Conservation (phyloP, 441 rosid genomes). For the Aleurites moluccanus region DNA sequence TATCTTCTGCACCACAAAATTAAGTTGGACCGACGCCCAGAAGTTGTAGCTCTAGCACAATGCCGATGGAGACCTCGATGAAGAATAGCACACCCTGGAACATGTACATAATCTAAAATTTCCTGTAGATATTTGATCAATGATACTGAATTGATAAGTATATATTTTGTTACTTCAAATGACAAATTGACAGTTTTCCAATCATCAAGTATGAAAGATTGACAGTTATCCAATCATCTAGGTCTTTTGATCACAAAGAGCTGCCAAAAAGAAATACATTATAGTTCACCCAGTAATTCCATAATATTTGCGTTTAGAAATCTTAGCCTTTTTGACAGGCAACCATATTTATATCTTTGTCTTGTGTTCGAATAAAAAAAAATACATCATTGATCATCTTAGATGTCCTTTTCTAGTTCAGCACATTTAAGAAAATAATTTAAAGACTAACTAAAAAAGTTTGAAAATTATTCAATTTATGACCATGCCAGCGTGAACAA, state of each 20-base stretch:
- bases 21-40: constrained; percentile 71
- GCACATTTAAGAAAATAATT: background rate
- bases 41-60: constrained; percentile 88
- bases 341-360: background rate
- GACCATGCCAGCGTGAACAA: background rate
- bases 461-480: background rate
- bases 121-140: constrained; percentile 44
- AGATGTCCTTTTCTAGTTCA: constrained; percentile 8
- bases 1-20: constrained; percentile 95
- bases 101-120: constrained; percentile 59
- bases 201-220: too few species aligned
- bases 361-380: background rate
- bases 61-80: constrained; percentile 89
- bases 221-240: too few species aligned
- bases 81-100: constrained; percentile 75
- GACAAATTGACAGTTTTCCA: background rate
- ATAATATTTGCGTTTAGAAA: background rate
- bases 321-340: background rate
- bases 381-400: background rate
- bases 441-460: background rate
- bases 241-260: background rate
- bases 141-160: constrained; percentile 14
- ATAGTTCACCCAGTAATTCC: background rate
- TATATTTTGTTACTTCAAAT: background rate
- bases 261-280: background rate